These are phyloP conservation scores for Suhomyces emberorum DNA, from an alignment of 805 yeast genomes.

Conservation along the genomic window DNA sequence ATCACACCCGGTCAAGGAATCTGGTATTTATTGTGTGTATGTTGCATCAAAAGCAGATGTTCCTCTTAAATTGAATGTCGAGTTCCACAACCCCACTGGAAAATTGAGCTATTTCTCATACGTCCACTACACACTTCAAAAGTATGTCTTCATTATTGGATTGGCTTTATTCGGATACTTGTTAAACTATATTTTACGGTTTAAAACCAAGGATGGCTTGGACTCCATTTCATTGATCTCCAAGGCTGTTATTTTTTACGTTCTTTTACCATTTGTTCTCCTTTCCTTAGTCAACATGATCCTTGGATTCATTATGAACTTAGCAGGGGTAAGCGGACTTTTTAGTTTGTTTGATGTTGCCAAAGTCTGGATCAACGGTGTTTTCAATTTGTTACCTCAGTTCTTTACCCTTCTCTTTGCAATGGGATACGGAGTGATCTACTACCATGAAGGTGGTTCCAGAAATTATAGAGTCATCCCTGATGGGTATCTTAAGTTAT, in stretches of 20 bases:
- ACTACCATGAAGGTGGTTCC: slow-evolving; percentile 21
- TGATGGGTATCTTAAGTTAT: slow-evolving; percentile 5
- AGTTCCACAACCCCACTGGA: slow-evolving; percentile 25
- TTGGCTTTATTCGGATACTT: slow-evolving; percentile 17
- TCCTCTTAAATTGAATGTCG: slow-evolving; percentile 12
- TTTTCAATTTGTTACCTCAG: slow-evolving; percentile 6
- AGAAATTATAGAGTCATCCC: slow-evolving; percentile 24
- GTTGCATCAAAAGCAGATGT: slow-evolving; percentile 20
- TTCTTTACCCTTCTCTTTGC: slow-evolving; percentile 23
- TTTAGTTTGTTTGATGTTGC: background rate
- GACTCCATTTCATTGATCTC: slow-evolving; percentile 27
- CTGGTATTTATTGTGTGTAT: slow-evolving; percentile 32
- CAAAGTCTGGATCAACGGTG: slow-evolving; percentile 1
- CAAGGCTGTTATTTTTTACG: slow-evolving; percentile 24
- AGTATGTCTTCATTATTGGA: slow-evolving; percentile 14
- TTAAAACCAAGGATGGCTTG: slow-evolving; percentile 25
- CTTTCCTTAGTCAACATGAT: background rate
- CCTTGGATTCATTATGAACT: slow-evolving; percentile 11
- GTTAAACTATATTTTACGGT: slow-evolving; percentile 22
- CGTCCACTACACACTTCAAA: slow-evolving; percentile 14
- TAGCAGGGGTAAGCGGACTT: background rate
- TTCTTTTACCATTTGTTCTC: slow-evolving; percentile 19
- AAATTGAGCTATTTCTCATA: slow-evolving; percentile 19
- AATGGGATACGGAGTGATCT: slow-evolving; percentile 36
- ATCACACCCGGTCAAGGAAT: slow-evolving; percentile 14